Evolutionary conservation across 768 basidiomycete species (phyloP), one percentile per base, ranked within the genome.

Genomic region (Boletus vinaceobasis): DNA sequence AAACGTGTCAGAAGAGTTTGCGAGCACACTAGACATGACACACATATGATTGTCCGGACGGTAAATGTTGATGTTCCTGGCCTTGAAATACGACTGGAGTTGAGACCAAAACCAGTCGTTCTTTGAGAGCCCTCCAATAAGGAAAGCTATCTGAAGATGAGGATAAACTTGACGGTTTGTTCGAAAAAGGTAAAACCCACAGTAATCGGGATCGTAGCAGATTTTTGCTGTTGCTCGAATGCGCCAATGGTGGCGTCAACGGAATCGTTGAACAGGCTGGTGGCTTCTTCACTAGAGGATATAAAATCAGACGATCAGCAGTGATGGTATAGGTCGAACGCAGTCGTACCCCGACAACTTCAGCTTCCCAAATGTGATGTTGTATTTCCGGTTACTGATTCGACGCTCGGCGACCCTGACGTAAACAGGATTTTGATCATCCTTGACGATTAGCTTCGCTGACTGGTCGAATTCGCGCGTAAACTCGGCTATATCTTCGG

Each of bases 31-130:
- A 27, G 49, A 13, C 5, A 33, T 2, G 8, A 48, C 60, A 8
- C 5, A 61, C 61, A 47, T 45, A 15, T 61, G 37, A 26, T 52
- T 47, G 23, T 47, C 51, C 6, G 61, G 50, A 11, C 54, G 56
- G 31, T 15, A 59, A 27, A 51, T 15, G 1, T 10, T 29, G 27
- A 62, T 43, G 1, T 46, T 46, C 43, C 5, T 50, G 0, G 0
- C 7, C 14, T 27, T 10, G 42, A 62, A 62, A 36, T 62, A 62
- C 1, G 49, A 45, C 27, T 62, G 48, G 5, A 62, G 48, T 11
- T 19, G 50, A 44, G 40, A 43, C 51, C 53, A 55, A 15, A 63
- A 36, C 56, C 57, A 55, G 31, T 56, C 48, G 6, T 56, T 63
- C 7, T 21, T 46, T 7, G 50, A 48, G 1, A 60, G 27, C 1